phyloP scores from a whole-genome alignment of 768 basidiomycete species.

The Lactarius hatsudake region DNA sequence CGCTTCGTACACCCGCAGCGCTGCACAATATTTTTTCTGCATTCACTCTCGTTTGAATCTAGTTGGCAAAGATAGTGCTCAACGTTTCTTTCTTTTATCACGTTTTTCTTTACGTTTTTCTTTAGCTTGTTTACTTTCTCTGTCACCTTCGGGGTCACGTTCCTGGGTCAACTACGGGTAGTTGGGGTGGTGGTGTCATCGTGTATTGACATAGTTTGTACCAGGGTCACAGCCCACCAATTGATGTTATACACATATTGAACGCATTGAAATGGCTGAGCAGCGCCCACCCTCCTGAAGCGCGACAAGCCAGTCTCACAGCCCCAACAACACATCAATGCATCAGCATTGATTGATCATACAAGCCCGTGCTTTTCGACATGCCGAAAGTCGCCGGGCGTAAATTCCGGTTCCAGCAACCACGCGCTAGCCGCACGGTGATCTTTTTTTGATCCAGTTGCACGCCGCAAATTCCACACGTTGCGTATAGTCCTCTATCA shows the following conservation, averaged over 20 bases:
- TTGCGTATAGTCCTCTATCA: constrained; percentile 33
- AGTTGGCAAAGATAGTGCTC: constrained; percentile 2
- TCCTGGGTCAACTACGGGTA: neutral
- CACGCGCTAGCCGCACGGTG: constrained; percentile 55
- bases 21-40: neutral
- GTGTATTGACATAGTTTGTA: constrained; percentile 2
- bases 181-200: neutral
- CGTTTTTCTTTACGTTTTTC: neutral
- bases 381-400: constrained; percentile 47
- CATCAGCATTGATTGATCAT: neutral
- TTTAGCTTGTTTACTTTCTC: neutral
- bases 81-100: neutral
- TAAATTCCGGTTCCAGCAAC: constrained; percentile 44
- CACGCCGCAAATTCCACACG: constrained; percentile 64
- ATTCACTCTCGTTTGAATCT: neutral
- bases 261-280: neutral
- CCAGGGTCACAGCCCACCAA: neutral
- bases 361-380: neutral
- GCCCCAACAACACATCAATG: too few species aligned
- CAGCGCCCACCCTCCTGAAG: neutral
- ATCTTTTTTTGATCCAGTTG: too few species aligned
- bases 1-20: neutral
- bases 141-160: neutral
- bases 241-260: neutral
- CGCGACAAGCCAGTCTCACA: neutral